phyloP scores from a whole-genome alignment of 169 alveolate genomes.

The Hammondia hammondi region DNA sequence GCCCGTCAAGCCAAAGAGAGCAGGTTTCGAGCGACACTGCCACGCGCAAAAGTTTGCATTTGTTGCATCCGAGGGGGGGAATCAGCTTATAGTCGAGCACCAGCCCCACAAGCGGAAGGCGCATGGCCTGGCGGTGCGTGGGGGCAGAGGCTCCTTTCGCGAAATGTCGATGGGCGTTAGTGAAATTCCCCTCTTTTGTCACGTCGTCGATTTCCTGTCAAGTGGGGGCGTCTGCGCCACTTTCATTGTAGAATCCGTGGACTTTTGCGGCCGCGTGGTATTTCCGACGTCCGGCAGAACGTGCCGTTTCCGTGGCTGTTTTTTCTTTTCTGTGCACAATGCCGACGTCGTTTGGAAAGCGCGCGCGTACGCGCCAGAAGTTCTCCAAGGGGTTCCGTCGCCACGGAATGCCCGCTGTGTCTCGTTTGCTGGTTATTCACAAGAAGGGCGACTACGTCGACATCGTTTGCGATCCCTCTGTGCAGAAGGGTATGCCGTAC shows the following conservation, averaged over 20 bases:
- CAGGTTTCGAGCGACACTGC: no score
- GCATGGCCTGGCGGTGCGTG: background rate
- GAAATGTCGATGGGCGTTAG: background rate
- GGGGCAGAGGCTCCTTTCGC: background rate
- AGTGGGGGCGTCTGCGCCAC: background rate
- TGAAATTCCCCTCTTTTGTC: background rate
- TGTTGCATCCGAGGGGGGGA: background rate
- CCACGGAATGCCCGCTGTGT: slow-evolving; percentile 94
- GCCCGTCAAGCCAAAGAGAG: no score
- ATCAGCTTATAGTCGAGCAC: background rate
- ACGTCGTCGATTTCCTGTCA: background rate
- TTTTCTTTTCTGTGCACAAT: slow-evolving; percentile 49
- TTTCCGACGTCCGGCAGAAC: slow-evolving; percentile 9
- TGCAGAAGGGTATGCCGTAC: slow-evolving; percentile 99
- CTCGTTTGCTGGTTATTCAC: slow-evolving; percentile 91
- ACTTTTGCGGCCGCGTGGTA: background rate
- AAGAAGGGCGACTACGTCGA: slow-evolving; percentile 97
- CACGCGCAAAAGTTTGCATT: no score
- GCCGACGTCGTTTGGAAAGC: slow-evolving; percentile 93
- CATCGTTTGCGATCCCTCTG: slow-evolving; percentile 95
- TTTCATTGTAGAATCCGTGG: background rate
- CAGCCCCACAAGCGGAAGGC: background rate
- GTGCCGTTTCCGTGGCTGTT: background rate
- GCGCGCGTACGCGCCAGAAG: slow-evolving; percentile 98
- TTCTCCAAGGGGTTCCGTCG: slow-evolving; percentile 95